Percentiles rank a stretch among this genome's conserved stretches.
phyloP scores from a whole-genome alignment of 148 eudicot genomes.

The Rhododendron simsii region DNA sequence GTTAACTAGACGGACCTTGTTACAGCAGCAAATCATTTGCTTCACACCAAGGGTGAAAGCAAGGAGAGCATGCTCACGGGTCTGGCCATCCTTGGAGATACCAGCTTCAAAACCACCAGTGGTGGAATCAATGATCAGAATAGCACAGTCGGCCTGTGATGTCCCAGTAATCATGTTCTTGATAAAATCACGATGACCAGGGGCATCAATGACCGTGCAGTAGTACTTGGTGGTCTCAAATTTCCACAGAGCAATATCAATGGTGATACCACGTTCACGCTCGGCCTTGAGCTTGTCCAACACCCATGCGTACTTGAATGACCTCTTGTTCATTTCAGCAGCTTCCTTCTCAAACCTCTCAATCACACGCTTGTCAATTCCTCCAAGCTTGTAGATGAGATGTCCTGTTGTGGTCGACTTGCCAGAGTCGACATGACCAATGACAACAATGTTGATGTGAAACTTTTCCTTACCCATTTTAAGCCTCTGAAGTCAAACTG shows the following conservation, averaged over 20 bases:
- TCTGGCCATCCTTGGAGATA: conserved; percentile 58
- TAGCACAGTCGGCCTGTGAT: too few relatives aligned
- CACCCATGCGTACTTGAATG: conserved; percentile 40
- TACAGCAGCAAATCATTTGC: conserved; percentile 36
- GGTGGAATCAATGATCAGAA: too few relatives aligned
- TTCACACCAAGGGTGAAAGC: conserved; percentile 54
- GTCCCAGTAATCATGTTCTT: too few relatives aligned
- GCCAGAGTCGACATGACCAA: conserved; percentile 38
- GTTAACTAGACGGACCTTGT: background rate
- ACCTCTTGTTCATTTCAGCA: conserved; percentile 43
- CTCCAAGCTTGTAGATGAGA: conserved; percentile 39
- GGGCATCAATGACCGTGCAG: too few relatives aligned
- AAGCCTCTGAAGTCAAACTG: background rate
- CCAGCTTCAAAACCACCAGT: conserved; percentile 19
- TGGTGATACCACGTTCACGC: conserved; percentile 65
- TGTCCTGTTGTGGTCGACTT: conserved; percentile 38
- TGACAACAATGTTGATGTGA: conserved; percentile 31
- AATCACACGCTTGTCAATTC: conserved; percentile 43
- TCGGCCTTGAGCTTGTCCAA: conserved; percentile 55
- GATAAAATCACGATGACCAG: too few relatives aligned
- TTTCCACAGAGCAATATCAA: conserved; percentile 57
- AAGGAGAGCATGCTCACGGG: conserved; percentile 58
- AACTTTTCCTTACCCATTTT: conserved; percentile 29
- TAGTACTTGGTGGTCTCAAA: conserved; percentile 17
- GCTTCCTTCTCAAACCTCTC: conserved; percentile 42